Base-by-base conservation (phyloP, 805 yeast genomes). In the Candida loeiensis region DNA sequence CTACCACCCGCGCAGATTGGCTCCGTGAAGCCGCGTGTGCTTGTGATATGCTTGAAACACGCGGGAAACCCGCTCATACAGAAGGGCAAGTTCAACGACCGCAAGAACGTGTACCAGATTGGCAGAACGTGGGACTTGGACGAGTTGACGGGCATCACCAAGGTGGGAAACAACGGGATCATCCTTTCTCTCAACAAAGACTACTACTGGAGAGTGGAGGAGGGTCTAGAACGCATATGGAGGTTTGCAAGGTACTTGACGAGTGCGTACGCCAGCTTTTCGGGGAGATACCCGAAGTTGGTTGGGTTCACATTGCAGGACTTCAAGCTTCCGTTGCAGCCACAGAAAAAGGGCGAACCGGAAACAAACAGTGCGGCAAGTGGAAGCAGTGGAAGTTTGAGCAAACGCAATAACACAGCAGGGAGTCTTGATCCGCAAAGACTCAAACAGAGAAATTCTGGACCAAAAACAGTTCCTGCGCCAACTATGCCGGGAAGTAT, bases 111-210 rank as follows among this genome's bases (percentile, higher is more conserved):
- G 1, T 79, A 85, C 51, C 97, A 90, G 61, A 86, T 90, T 37
- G 98, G 98, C 22, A 76, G 96, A 53, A 84, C 95, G 2, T 90
- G 98, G 98, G 80, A 79, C 46, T 64, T 91, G 51, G 85, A 77
- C 44, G 95, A 86, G 50, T 65, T 91, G 47, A 58, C 69, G 3
- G 59, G 61, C 31, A 59, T 90, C 2, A 79, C 80, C 22, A 69
- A 76, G 40, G 73, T 63, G 19, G 73, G 73, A 9, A 73, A 69
- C 2, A 73, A 76, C 36, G 88, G 90, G 2, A 69, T 85, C 41
- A 45, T 73, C 0, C 66, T 85, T 39, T 66, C 67, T 13, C 70
- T 91, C 55, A 84, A 84, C 29, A 90, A 89, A 55, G 78, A 73
- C 34, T 91, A 90, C 59, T 90, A 80, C 62, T 90, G 97, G 97